Evolutionary conservation across 768 basidiomycete genomes (phyloP), one percentile per base, ranked within the genome.

Genomic region (Leucocoprinus sp.): DNA sequence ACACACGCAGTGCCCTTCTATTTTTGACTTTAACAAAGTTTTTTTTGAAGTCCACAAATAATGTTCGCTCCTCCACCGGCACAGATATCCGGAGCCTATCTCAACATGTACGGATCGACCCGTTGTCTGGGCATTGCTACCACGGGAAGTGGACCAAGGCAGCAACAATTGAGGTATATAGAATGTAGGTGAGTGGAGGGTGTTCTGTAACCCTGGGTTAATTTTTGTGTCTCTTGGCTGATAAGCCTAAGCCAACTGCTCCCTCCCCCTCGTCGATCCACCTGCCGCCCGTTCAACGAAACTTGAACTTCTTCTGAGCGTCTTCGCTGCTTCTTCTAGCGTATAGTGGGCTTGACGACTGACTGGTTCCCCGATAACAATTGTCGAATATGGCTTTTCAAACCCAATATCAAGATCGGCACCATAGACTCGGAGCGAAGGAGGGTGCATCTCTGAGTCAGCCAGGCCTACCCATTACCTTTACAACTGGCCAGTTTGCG

Each of bases 401-500:
- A 28, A 33, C 39, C 33, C 40, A 48, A 42, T 31, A 42, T 48
- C 46, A 48, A 37, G 58, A 61, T 60, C 56, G 56, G 59, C 62
- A 60, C 62, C 64, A 60, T 49, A 58, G 47, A 44, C 23, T 54
- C 54, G 64, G 62, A 45, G 50, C 57, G 34, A 19, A 42, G 26
- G 52, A 23, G 38, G 50, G 33, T 28, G 24, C 33, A 48, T 36
- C 28, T 40, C 12, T 28, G n/a, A 21, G 17, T 8, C 46, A 36
- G 9, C 52, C 48, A 45, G 69, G 69, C 26, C 55, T 55, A 18
- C 72, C 75, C 7, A 67, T 75, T 38, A 62, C 59, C 37, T 80
- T 75, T 59, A 55, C 58, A 38, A 59, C 66, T 46, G 82, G 82
- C 5, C 71, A 73, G 53, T 80, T 84, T 53, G 57, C 60, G n/a